Conservation (phyloP, 2,329 filamentous ascomycete species). For the Ceratocystis albifundus region DNA sequence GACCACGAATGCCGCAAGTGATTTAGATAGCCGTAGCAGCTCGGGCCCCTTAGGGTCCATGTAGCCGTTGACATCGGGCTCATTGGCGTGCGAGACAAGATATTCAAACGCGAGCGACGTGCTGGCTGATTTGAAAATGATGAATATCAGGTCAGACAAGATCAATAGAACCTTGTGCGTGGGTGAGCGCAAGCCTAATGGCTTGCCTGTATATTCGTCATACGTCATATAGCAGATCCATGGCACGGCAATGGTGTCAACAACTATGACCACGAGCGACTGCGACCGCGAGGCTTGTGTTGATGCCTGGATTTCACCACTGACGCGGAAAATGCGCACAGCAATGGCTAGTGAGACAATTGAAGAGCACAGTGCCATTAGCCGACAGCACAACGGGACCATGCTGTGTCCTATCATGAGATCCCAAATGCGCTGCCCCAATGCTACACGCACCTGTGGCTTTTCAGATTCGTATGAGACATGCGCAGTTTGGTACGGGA, state of each 20-base stretch:
- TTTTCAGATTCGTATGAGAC: constrained; percentile 23
- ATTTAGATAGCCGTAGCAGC: constrained; percentile 38
- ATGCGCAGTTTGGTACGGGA: constrained; percentile 1
- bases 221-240: constrained; percentile 91
- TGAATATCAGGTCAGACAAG: constrained; percentile 86
- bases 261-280: constrained; percentile 75
- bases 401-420: constrained; percentile 69
- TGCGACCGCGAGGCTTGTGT: constrained; percentile 54
- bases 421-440: constrained; percentile 50
- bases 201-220: constrained; percentile 92
- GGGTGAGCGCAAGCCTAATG: constrained; percentile 72
- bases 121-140: constrained; percentile 93
- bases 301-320: constrained; percentile 28
- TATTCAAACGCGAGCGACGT: constrained; percentile 80
- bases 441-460: constrained; percentile 28
- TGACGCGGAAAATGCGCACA: constrained; percentile 55
- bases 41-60: constrained; percentile 18
- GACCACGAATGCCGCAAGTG: constrained; percentile 65
- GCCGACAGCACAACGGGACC: constrained; percentile 70
- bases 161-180: constrained; percentile 81
- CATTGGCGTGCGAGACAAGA: constrained; percentile 51
- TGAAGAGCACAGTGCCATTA: constrained; percentile 74
- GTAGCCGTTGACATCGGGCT: constrained; percentile 18
- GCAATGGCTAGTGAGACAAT: constrained; percentile 70
- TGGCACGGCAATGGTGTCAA: constrained; percentile 77